Percentiles rank a stretch among this genome's conserved stretches.
These are phyloP conservation scores for Termitomyces titanicus DNA, from an alignment of 768 basidiomycete species.

Conservation along the genomic window DNA sequence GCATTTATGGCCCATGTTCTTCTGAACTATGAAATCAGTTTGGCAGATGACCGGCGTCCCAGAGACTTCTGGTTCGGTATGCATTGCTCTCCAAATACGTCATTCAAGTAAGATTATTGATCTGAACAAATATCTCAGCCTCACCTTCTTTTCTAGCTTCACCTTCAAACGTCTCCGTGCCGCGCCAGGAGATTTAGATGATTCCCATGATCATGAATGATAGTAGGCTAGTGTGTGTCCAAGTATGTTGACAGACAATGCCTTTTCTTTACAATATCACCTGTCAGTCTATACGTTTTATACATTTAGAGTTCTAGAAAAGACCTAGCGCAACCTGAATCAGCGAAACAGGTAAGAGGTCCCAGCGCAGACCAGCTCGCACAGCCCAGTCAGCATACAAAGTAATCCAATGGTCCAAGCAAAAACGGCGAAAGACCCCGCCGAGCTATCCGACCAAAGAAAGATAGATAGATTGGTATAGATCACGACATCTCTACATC, in stretches of 20 bases:
- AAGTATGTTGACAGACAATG: no score
- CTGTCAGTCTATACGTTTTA: no score
- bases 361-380: constrained; percentile 5
- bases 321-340: no score
- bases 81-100: neutral
- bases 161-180: neutral
- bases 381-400: constrained; percentile 12
- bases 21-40: neutral
- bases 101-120: neutral
- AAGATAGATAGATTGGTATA: neutral
- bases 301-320: no score
- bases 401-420: constrained; percentile 5
- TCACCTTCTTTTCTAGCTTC: neutral
- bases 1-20: no score
- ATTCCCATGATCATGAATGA: no score
- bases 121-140: neutral
- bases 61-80: neutral
- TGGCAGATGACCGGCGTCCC: neutral
- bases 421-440: neutral
- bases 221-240: no score
- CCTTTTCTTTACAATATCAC: no score
- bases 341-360: no score
- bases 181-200: neutral
- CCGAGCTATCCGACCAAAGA: neutral
- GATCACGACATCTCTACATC: constrained; percentile 62